phyloP scores from a whole-genome alignment of 352 stramenopile genomes.

The Phytopythium vexans region DNA sequence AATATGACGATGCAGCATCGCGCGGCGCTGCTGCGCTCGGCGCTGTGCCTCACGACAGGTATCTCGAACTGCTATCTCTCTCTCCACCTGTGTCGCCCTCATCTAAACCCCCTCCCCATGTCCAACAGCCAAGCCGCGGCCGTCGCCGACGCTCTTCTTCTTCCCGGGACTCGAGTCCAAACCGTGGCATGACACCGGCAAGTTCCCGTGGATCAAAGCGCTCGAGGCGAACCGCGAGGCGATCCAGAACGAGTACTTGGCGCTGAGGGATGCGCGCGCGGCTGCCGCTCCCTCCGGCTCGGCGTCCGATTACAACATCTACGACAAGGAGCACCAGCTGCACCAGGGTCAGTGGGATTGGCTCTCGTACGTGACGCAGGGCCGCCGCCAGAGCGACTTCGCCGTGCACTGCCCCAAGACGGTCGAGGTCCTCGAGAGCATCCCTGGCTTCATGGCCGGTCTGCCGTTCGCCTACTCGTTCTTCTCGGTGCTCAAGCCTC shows the following conservation, averaged over 20 bases:
- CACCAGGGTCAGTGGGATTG: constrained; percentile 93
- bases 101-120: neutral
- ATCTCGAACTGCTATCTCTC: neutral
- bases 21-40: constrained; percentile 66
- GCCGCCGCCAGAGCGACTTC: constrained; percentile 61
- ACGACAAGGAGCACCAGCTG: constrained; percentile 73
- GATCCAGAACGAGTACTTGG: constrained; percentile 63
- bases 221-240: constrained; percentile 57
- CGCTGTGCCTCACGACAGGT: constrained; percentile 78
- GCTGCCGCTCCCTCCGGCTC: constrained; percentile 2
- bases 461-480: constrained; percentile 95
- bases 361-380: constrained; percentile 82
- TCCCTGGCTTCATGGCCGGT: constrained; percentile 81
- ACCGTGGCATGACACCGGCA: constrained; percentile 53
- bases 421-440: constrained; percentile 65
- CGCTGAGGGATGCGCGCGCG: constrained; percentile 32
- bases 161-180: constrained; percentile 67
- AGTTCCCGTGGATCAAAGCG: constrained; percentile 53
- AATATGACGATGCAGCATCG: constrained; percentile 29
- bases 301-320: constrained; percentile 56
- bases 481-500: constrained; percentile 92
- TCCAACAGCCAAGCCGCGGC: constrained; percentile 58
- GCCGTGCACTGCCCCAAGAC: constrained; percentile 61
- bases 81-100: too few species aligned
- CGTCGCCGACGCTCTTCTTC: constrained; percentile 76